A percentile compares a stretch with the other conserved stretches of the same genome.
These are phyloP conservation scores for Suillus variegatus DNA, from an alignment of 768 basidiomycete genomes.

Conservation along the genomic window DNA sequence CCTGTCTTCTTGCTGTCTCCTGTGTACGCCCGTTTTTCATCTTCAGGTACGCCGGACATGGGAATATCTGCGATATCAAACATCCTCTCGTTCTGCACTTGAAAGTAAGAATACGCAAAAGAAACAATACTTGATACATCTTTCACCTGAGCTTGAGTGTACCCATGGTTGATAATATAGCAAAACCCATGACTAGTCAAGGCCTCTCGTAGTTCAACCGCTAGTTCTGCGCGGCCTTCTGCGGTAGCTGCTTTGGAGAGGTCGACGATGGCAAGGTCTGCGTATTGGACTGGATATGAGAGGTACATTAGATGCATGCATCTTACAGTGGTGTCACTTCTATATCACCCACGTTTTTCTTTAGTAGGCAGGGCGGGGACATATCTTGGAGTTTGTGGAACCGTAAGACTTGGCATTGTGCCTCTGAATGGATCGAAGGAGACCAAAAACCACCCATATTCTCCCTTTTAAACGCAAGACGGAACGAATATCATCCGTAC, in stretches of 20 bases:
- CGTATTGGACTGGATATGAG: conserved; percentile 36
- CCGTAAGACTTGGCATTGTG: conserved; percentile 28
- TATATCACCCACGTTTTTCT: conserved; percentile 17
- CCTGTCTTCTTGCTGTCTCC: conserved; percentile 44
- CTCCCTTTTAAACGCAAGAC: not conserved
- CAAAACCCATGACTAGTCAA: conserved; percentile 41
- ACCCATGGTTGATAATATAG: conserved; percentile 38
- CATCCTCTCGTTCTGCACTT: conserved; percentile 42
- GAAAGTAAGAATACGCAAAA: not conserved
- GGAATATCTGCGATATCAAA: conserved; percentile 52
- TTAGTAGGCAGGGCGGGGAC: conserved; percentile 29
- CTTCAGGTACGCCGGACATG: conserved; percentile 40
- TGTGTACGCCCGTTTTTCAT: conserved; percentile 45
- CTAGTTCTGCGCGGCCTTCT: conserved; percentile 40
- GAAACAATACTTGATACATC: not conserved
- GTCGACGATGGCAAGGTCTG: conserved; percentile 51
- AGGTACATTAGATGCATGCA: conserved; percentile 23
- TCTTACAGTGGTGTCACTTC: no score
- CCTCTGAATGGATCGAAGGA: not conserved
- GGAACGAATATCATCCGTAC: conserved; percentile 2
- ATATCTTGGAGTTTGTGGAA: conserved; percentile 36
- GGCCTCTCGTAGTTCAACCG: conserved; percentile 41
- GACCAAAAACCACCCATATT: not conserved
- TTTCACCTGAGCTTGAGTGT: conserved; percentile 36
- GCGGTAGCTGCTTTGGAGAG: conserved; percentile 40